Evolutionary conservation across 495 filamentous ascomycete species (phyloP).

Genomic region (Xylaria intraflava): DNA sequence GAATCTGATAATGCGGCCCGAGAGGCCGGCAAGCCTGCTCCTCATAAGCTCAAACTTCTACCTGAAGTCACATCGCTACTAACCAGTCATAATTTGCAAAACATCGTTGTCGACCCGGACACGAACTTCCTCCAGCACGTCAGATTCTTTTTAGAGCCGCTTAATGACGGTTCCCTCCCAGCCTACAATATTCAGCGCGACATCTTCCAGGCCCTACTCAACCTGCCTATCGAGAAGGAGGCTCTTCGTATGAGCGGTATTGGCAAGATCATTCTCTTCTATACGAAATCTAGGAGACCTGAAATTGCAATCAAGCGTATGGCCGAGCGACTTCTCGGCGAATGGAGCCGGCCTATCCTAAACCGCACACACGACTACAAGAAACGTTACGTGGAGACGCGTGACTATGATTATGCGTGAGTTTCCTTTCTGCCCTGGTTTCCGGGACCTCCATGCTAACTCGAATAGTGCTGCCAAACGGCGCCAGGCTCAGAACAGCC

Average conservation of each 20-base stretch:
- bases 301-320: conserved; percentile 84
- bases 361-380: conserved; percentile 89
- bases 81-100: conserved; percentile 78
- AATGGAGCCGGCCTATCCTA: conserved; percentile 95
- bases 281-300: conserved; percentile 86
- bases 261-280: conserved; percentile 92
- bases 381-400: conserved; percentile 59
- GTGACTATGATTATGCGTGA: conserved; percentile 48
- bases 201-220: conserved; percentile 71
- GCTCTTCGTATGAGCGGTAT: conserved; percentile 83
- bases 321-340: conserved; percentile 80
- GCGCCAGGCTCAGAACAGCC: conserved; percentile 35
- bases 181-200: conserved; percentile 97
- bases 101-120: conserved; percentile 80
- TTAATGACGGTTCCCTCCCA: conserved; percentile 84
- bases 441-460: conserved; percentile 26
- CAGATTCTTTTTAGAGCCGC: conserved; percentile 93
- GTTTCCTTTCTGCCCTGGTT: conserved; percentile 13
- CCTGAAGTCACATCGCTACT: conserved; percentile 85
- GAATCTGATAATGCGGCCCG: conserved; percentile 76
- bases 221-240: conserved; percentile 84
- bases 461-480: conserved; percentile 43
- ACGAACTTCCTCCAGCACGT: conserved; percentile 92
- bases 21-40: conserved; percentile 67
- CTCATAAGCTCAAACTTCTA: conserved; percentile 89